These are phyloP conservation scores for Cardiospermum halicacabum DNA, from an alignment of 345 rosid species.

Conservation along the genomic window DNA sequence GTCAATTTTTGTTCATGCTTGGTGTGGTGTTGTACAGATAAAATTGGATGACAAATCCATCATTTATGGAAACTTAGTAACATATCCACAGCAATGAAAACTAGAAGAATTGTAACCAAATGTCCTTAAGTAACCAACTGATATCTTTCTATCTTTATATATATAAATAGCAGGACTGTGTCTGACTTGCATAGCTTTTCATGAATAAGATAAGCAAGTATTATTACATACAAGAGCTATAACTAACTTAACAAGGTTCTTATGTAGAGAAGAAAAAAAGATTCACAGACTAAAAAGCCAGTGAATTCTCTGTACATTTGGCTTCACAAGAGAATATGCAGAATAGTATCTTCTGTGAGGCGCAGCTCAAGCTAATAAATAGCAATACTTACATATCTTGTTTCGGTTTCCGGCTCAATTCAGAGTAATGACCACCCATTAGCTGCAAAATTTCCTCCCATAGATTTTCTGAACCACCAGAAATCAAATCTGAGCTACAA, in stretches of 20 bases:
- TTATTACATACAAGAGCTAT: conserved; percentile 16
- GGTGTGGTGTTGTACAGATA: conserved; percentile 16
- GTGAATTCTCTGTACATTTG: conserved; percentile 54
- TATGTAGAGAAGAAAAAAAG: neutral
- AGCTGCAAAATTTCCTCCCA: conserved; percentile 94
- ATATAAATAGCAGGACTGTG: neutral
- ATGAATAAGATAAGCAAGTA: neutral
- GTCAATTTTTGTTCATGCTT: neutral
- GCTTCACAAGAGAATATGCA: conserved; percentile 20
- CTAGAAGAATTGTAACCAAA: neutral
- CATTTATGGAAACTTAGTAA: conserved; percentile 1
- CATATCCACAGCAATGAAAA: neutral
- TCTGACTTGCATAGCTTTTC: neutral
- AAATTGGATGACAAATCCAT: neutral
- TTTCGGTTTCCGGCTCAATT: conserved; percentile 84
- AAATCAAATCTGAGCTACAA: conserved; percentile 73
- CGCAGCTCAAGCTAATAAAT: conserved; percentile 5
- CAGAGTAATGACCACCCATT: conserved; percentile 88
- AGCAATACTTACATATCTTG: conserved; percentile 64
- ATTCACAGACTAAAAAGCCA: conserved; percentile 20
- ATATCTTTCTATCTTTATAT: neutral
- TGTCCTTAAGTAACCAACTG: neutral
- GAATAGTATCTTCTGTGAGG: conserved; percentile 5
- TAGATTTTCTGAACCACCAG: conserved; percentile 53
- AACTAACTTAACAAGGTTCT: conserved; percentile 9